Percentiles rank a stretch among this genome's conserved stretches.
These are phyloP conservation scores for Syzygium aromaticum DNA, from an alignment of 345 rosid species.

Conservation along the genomic window DNA sequence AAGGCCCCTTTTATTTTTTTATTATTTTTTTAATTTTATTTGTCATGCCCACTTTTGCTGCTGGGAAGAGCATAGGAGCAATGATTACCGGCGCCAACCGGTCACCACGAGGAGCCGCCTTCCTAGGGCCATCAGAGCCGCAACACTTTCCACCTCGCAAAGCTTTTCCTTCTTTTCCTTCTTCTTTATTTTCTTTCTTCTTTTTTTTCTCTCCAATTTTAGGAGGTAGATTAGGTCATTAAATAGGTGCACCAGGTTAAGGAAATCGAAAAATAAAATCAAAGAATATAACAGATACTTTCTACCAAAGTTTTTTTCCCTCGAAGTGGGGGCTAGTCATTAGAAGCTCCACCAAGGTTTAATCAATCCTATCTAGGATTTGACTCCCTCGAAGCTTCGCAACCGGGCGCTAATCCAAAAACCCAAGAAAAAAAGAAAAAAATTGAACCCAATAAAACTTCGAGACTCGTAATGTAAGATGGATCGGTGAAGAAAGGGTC, in stretches of 20 bases:
- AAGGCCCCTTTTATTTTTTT: not conserved
- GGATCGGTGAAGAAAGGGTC: not conserved
- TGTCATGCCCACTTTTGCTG: not conserved
- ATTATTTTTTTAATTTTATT: not conserved
- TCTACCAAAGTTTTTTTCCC: not conserved
- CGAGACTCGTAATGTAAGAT: not conserved
- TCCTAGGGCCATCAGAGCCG: not conserved
- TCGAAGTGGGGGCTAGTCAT: not conserved
- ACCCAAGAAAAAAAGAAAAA: no score
- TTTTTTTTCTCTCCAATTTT: not conserved
- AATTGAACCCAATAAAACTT: not conserved
- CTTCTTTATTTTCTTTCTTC: not conserved
- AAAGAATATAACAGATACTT: not conserved
- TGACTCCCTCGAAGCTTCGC: not conserved
- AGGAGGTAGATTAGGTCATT: not conserved
- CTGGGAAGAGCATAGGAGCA: not conserved
- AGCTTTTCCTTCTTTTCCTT: not conserved
- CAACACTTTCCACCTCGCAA: not conserved
- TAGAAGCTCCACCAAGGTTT: not conserved
- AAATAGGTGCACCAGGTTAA: not conserved
- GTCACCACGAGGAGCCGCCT: not conserved
- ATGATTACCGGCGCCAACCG: not conserved
- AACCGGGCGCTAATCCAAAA: not conserved
- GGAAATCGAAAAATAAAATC: not conserved
- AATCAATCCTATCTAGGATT: not conserved